Conservation (phyloP, 1,139 yeast species). For the Suhomyces coccinellae region DNA sequence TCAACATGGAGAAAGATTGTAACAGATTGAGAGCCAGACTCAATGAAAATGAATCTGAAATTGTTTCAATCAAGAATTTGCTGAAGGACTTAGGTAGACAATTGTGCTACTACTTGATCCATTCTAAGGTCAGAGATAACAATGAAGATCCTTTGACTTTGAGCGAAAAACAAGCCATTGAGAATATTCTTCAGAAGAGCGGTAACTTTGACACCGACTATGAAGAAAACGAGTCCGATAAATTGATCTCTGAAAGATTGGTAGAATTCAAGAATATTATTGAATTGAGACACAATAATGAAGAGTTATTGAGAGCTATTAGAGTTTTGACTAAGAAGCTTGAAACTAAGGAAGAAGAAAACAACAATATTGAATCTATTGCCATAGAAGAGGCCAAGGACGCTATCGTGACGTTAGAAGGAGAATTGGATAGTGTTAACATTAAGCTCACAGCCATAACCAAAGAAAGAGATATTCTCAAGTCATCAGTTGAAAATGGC, state of each 20-base stretch:
- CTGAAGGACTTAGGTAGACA: slow-evolving; percentile 78
- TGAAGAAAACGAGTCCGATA: slow-evolving; percentile 65
- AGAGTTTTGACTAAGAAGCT: slow-evolving; percentile 69
- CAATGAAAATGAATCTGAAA: slow-evolving; percentile 41
- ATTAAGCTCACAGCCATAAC: slow-evolving; percentile 53
- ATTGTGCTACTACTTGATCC: slow-evolving; percentile 69
- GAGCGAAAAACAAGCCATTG: slow-evolving; percentile 57
- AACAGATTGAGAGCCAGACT: slow-evolving; percentile 35
- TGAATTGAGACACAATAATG: slow-evolving; percentile 74
- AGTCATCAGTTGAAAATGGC: slow-evolving; percentile 33
- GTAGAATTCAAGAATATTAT: slow-evolving; percentile 65
- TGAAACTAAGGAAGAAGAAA: slow-evolving; percentile 54
- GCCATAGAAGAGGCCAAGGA: slow-evolving; percentile 75
- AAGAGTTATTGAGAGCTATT: slow-evolving; percentile 64
- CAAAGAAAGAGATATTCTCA: slow-evolving; percentile 67
- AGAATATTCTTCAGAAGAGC: slow-evolving; percentile 41
- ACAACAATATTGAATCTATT: slow-evolving; percentile 48
- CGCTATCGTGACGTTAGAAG: slow-evolving; percentile 68
- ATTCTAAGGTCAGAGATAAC: slow-evolving; percentile 56
- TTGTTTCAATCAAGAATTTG: slow-evolving; percentile 51
- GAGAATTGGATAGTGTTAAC: slow-evolving; percentile 55
- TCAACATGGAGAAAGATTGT: slow-evolving; percentile 42
- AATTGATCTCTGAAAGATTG: slow-evolving; percentile 68
- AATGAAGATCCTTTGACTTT: slow-evolving; percentile 57
- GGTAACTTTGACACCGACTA: slow-evolving; percentile 29